Conservation (phyloP, 768 basidiomycete genomes). For the Lepiota venenata region DNA sequence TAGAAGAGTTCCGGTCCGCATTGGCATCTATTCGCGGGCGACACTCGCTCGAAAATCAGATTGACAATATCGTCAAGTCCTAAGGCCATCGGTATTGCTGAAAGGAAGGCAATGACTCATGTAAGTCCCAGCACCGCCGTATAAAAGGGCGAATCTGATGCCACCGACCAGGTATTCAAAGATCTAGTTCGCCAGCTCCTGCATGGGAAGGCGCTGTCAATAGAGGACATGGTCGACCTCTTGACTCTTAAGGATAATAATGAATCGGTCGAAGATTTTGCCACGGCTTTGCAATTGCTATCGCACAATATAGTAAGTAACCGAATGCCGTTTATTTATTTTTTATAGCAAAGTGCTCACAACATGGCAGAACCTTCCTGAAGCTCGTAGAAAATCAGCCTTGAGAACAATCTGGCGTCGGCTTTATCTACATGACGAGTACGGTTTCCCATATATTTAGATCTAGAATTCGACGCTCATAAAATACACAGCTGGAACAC, state of each 20-base stretch:
- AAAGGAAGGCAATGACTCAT: slow-evolving; percentile 48
- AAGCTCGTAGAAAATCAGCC: slow-evolving; percentile 63
- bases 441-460: slow-evolving; percentile 15
- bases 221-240: slow-evolving; percentile 82
- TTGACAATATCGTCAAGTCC: slow-evolving; percentile 57
- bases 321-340: too few species aligned
- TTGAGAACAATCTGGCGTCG: slow-evolving; percentile 83
- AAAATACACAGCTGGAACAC: slow-evolving; percentile 62
- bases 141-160: background rate
- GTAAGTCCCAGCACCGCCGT: slow-evolving; percentile 29
- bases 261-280: slow-evolving; percentile 57
- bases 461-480: background rate
- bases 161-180: slow-evolving; percentile 56
- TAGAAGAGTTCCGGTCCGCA: slow-evolving; percentile 55
- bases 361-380: slow-evolving; percentile 56
- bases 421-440: slow-evolving; percentile 89
- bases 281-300: slow-evolving; percentile 66
- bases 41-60: slow-evolving; percentile 65
- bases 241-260: slow-evolving; percentile 82
- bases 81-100: slow-evolving; percentile 45
- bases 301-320: slow-evolving; percentile 46
- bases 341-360: background rate
- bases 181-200: slow-evolving; percentile 64
- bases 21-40: slow-evolving; percentile 48
- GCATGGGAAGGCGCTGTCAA: slow-evolving; percentile 67